Evolutionary conservation across 2,329 filamentous ascomycete genomes (phyloP), one percentile per base, ranked within the genome.

Genomic region (Sporothrix luriei): DNA sequence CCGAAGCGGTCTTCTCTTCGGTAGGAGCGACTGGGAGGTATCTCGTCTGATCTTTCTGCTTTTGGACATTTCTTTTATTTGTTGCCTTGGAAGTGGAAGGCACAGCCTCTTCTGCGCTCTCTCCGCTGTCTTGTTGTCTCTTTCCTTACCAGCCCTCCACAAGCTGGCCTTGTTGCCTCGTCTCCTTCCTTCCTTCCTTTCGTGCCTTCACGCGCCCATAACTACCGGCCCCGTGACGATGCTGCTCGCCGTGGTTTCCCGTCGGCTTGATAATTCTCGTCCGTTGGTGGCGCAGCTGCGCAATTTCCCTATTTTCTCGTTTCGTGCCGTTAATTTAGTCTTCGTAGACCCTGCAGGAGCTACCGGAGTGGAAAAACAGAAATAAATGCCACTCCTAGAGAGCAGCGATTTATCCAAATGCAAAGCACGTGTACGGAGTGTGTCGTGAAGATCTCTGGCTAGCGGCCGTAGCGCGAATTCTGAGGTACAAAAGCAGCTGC

Each of bases 301-400:
- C 33, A 59, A 61, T 24, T 46, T 19, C 24, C 16, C 48, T 21
- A 26, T 13, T 24, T 52, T 21, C 7, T 52, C 49, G n/a, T 52
- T 26, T 26, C n/a, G 26, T 24, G 13, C 11, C 13, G 6, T 33
- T 33, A 6, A 7, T 33, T 33, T 7, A 33, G 43, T 62, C 38
- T 62, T 43, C 57, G n/a, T 46, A 62, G 38, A 29, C 55, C 33
- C 55, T 59, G 55, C 33, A 59, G 33, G 24, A 48, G 55, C 24
- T 26, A 38, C 55, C 40, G 54, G 40, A 59, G 33, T 43, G 11
- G 55, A 33, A 6, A n/a, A 33, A 59, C 33, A 43, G 55, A 38
- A 61, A 26, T 26, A 26, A 26, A 46, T n/a, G n/a, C n/a, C n/a
- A n/a, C n/a, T n/a, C n/a, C n/a, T n/a, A n/a, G n/a, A n/a, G n/a